Evolutionary conservation across 768 basidiomycete species (phyloP).

Genomic region (Symmetrospora coprosmae): DNA sequence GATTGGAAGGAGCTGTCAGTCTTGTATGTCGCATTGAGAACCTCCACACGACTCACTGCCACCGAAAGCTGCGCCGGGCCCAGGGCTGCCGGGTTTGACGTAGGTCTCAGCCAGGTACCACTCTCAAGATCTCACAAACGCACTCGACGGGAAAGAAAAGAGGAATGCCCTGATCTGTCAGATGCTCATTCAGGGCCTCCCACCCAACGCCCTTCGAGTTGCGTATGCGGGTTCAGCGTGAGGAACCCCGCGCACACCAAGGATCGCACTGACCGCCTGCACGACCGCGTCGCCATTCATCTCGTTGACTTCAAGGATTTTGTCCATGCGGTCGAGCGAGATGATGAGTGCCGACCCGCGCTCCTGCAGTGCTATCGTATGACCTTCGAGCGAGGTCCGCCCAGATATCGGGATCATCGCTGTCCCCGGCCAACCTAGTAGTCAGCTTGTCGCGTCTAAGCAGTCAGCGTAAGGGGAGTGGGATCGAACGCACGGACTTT

Average conservation of each 20-base stretch:
- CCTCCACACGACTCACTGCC: not conserved
- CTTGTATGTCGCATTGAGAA: not conserved
- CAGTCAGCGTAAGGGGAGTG: too few relatives aligned
- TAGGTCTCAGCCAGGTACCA: too few relatives aligned
- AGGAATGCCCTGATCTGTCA: constrained; percentile 48
- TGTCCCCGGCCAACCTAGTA: too few relatives aligned
- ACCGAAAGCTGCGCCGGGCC: constrained; percentile 7
- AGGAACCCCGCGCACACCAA: not conserved
- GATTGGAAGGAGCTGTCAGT: not conserved
- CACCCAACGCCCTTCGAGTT: constrained; percentile 41
- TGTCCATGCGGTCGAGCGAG: constrained; percentile 48
- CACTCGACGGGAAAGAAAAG: constrained; percentile 65
- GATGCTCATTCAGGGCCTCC: constrained; percentile 50
- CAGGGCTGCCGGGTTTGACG: not conserved
- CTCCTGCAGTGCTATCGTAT: constrained; percentile 20
- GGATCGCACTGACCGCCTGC: constrained; percentile 42
- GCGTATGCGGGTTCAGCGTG: not conserved
- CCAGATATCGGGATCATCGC: constrained; percentile 60
- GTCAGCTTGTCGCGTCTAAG: too few relatives aligned
- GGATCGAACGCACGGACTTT: not conserved
- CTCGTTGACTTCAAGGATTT: constrained; percentile 53
- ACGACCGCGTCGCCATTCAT: constrained; percentile 58
- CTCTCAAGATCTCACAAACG: too few relatives aligned
- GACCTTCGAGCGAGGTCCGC: constrained; percentile 42
- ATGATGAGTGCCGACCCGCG: constrained; percentile 25